These are phyloP conservation scores for Tulasnella sp. DNA, from an alignment of 768 basidiomycete species.

Conservation along the genomic window DNA sequence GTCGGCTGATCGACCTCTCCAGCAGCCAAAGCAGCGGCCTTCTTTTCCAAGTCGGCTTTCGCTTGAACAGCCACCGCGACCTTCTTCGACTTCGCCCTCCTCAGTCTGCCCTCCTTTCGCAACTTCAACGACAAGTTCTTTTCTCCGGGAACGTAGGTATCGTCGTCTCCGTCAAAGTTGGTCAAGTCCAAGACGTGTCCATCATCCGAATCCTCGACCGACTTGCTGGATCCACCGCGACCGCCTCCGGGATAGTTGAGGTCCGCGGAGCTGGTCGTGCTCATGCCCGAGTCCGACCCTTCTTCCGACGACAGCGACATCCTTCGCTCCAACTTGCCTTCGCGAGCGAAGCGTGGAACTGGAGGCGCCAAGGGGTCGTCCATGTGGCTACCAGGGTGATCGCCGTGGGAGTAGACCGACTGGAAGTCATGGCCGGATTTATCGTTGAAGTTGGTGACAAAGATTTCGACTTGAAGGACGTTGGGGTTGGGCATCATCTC, in stretches of 20 bases:
- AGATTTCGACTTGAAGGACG: constrained; percentile 59
- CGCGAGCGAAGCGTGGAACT: constrained; percentile 28
- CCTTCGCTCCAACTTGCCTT: constrained; percentile 14
- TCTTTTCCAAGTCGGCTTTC: constrained; percentile 23
- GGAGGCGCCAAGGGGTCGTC: constrained; percentile 35
- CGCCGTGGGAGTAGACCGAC: neutral
- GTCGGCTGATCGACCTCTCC: neutral
- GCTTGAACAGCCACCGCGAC: constrained; percentile 19
- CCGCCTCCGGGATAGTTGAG: constrained; percentile 29
- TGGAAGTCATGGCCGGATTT: neutral
- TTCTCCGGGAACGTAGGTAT: constrained; percentile 51
- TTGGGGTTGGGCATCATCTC: constrained; percentile 42
- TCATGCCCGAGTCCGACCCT: constrained; percentile 13
- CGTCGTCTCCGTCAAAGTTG: constrained; percentile 71
- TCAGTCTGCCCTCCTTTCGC: constrained; percentile 53
- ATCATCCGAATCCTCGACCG: constrained; percentile 27
- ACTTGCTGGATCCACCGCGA: constrained; percentile 27
- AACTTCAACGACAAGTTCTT: constrained; percentile 44
- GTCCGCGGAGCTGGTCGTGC: constrained; percentile 29
- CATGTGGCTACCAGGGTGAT: neutral
- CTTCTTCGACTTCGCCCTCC: constrained; percentile 42
- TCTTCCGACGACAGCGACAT: constrained; percentile 1
- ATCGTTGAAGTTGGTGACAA: constrained; percentile 52
- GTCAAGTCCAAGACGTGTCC: constrained; percentile 56
- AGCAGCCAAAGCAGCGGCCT: constrained; percentile 1